These are phyloP conservation scores for Talaromyces wortmannii DNA, from an alignment of 495 filamentous ascomycete genomes.

Conservation along the genomic window DNA sequence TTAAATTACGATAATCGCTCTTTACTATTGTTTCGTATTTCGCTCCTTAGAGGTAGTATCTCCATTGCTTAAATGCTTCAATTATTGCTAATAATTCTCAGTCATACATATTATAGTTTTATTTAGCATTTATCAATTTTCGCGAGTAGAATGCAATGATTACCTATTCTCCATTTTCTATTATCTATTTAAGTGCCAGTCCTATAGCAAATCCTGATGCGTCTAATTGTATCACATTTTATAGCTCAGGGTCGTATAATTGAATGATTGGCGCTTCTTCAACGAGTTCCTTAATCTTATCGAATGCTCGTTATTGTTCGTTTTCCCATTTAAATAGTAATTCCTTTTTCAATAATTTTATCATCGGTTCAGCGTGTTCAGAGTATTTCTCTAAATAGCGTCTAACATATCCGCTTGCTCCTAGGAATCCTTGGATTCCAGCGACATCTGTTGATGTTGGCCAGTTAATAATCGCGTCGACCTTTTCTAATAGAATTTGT, in stretches of 20 bases:
- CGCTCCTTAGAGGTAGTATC: slow-evolving; percentile 13
- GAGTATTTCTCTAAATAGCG: slow-evolving; percentile 6
- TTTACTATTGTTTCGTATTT: slow-evolving; percentile 7
- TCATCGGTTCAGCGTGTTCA: too few species aligned
- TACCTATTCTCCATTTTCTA: too few species aligned
- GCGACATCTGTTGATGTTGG: slow-evolving; percentile 3
- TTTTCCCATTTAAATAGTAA: too few species aligned
- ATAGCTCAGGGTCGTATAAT: not conserved
- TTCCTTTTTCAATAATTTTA: too few species aligned
- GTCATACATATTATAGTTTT: too few species aligned
- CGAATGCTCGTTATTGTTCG: too few species aligned
- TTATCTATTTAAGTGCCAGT: too few species aligned
- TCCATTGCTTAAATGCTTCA: slow-evolving; percentile 16
- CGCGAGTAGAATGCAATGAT: too few species aligned
- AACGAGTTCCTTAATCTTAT: too few species aligned
- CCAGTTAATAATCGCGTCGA: slow-evolving; percentile 5
- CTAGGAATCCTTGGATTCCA: slow-evolving; percentile 7
- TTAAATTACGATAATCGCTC: slow-evolving; percentile 14
- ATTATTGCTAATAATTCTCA: slow-evolving; percentile 22
- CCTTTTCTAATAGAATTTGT: slow-evolving; percentile 8
- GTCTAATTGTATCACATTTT: not conserved
- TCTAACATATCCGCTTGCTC: slow-evolving; percentile 10
- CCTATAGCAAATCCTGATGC: not conserved
- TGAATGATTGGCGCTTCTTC: slow-evolving; percentile 1
- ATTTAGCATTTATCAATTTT: too few species aligned